A percentile compares a stretch with the other conserved stretches of the same genome.
These are phyloP conservation scores for Trichophyton simii DNA, from an alignment of 2,329 filamentous ascomycete genomes.

Conservation along the genomic window DNA sequence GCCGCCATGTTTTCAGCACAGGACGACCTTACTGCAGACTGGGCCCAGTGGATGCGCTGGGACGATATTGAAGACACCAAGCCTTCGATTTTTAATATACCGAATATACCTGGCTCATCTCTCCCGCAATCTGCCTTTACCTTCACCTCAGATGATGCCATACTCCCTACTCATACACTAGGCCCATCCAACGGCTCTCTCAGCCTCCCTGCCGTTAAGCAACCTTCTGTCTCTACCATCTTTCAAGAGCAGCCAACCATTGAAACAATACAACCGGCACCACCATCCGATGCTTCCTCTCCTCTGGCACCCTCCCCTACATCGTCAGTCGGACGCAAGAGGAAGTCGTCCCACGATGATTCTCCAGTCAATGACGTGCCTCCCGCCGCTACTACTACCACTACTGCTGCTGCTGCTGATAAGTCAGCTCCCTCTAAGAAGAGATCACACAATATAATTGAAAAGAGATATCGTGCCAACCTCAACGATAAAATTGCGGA, in stretches of 20 bases:
- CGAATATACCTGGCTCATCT: not conserved
- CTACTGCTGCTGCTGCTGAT: constrained; percentile 34
- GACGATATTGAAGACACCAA: constrained; percentile 27
- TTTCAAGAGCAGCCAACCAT: not conserved
- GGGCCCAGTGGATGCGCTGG: constrained; percentile 37
- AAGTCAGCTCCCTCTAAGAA: constrained; percentile 62
- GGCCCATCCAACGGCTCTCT: not conserved
- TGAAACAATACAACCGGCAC: not conserved
- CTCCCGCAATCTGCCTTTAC: not conserved
- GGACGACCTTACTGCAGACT: constrained; percentile 27
- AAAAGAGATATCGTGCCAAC: constrained; percentile 92
- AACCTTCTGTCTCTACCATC: constrained; percentile 6
- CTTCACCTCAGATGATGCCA: constrained; percentile 8
- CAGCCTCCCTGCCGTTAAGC: not conserved
- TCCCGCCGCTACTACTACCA: constrained; percentile 34
- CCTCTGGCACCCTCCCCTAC: constrained; percentile 7
- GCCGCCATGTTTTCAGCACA: constrained; percentile 2
- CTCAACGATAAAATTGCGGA: constrained; percentile 95
- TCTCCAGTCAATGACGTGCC: constrained; percentile 34
- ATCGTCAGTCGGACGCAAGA: constrained; percentile 6
- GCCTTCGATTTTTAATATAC: constrained; percentile 14
- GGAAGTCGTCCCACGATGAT: constrained; percentile 8
- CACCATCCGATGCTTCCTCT: constrained; percentile 2
- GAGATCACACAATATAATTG: constrained; percentile 95
- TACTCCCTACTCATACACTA: constrained; percentile 6